Conservation (phyloP, 177 flowering plant species). For the Telopea speciosissima region DNA sequence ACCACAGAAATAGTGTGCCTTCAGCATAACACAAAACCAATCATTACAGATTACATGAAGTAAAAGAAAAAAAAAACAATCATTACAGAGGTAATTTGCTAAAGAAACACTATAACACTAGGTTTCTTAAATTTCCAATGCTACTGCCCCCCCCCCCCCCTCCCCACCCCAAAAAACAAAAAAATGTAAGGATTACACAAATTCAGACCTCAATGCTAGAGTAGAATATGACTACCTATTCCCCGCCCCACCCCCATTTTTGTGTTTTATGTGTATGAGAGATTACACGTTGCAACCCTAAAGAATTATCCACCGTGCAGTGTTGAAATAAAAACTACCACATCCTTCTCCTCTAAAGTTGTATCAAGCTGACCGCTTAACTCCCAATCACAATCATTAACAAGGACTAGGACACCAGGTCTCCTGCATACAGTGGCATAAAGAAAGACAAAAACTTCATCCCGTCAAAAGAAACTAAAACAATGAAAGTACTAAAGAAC, state of each 20-base stretch:
- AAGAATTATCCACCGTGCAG: conserved; percentile 75
- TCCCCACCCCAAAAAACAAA: no score
- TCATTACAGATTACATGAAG: no score
- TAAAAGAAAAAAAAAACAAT: no score
- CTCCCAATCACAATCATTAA: conserved; percentile 97
- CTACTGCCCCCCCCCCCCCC: no score
- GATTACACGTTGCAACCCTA: not conserved
- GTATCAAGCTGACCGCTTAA: conserved; percentile 83
- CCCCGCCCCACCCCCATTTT: no score
- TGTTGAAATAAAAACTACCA: conserved; percentile 80
- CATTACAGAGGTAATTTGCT: no score
- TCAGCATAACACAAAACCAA: no score
- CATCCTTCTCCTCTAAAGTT: conserved; percentile 72
- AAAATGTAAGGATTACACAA: no score
- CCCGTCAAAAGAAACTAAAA: not conserved
- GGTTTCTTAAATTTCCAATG: not conserved
- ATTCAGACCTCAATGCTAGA: conserved; percentile 7
- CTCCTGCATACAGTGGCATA: conserved; percentile 51
- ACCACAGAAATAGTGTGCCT: no score
- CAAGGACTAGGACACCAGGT: conserved; percentile 91
- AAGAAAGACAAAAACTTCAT: not conserved
- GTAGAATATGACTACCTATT: not conserved
- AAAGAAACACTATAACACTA: not conserved
- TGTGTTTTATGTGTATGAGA: not conserved
- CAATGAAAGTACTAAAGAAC: not conserved